Percentiles rank a stretch among this genome's conserved stretches.
phyloP scores from a whole-genome alignment of 163 green algal genomes.

The Scenedesmus sp. region DNA sequence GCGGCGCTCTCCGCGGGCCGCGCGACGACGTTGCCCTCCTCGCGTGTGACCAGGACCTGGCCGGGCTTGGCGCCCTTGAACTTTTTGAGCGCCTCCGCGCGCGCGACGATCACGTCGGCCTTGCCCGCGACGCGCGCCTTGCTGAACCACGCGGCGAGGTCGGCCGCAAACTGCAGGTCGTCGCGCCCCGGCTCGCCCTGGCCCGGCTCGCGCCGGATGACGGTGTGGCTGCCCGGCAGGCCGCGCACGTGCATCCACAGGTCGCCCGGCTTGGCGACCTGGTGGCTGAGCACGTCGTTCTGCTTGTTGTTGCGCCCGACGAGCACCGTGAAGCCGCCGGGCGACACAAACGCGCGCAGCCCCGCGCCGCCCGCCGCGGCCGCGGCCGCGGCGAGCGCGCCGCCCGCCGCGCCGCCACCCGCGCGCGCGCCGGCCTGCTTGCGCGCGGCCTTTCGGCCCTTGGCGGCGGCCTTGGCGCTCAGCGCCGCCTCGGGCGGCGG shows the following conservation, averaged over 20 bases:
- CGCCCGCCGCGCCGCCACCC: not conserved
- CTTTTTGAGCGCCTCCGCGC: slow-evolving; percentile 62
- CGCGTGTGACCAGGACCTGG: slow-evolving; percentile 64
- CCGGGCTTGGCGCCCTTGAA: slow-evolving; percentile 72
- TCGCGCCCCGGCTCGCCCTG: slow-evolving; percentile 30
- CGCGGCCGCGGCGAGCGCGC: slow-evolving; percentile 4
- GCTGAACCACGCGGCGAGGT: slow-evolving; percentile 82
- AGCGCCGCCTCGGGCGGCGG: slow-evolving; percentile 66
- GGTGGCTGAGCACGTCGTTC: slow-evolving; percentile 84
- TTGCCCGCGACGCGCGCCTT: slow-evolving; percentile 63
- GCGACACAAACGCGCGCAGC: slow-evolving; percentile 45
- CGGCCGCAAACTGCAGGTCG: slow-evolving; percentile 78
- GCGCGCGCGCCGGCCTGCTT: slow-evolving; percentile 41
- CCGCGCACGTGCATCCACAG: slow-evolving; percentile 90
- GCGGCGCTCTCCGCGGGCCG: slow-evolving; percentile 43
- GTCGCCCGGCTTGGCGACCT: slow-evolving; percentile 70
- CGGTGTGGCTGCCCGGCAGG: slow-evolving; percentile 68
- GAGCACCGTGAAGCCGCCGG: slow-evolving; percentile 63
- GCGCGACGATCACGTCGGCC: slow-evolving; percentile 47
- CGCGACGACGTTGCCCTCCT: slow-evolving; percentile 57
- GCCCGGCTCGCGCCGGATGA: slow-evolving; percentile 43
- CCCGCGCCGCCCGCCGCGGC: slow-evolving; percentile 27
- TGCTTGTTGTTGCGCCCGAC: slow-evolving; percentile 88
- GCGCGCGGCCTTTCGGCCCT: slow-evolving; percentile 59
- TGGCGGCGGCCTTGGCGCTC: slow-evolving; percentile 68